Conservation (phyloP, 2,329 filamentous ascomycete genomes). For the Leptodontidium sp. region DNA sequence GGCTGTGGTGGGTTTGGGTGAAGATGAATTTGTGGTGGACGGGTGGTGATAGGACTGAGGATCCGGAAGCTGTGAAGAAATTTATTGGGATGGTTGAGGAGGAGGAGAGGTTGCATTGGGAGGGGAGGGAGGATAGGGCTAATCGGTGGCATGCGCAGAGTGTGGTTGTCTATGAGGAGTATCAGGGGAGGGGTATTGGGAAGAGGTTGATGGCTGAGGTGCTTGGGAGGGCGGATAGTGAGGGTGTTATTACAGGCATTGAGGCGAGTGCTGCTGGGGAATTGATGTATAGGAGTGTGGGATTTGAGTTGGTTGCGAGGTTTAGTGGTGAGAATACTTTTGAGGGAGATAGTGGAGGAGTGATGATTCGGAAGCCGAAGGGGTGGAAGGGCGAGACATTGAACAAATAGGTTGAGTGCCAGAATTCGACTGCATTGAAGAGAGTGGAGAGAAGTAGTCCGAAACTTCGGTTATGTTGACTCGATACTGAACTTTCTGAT, state of each 20-base stretch:
- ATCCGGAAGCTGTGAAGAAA: constrained; percentile 16
- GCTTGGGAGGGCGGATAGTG: constrained; percentile 36
- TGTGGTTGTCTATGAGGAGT: constrained; percentile 37
- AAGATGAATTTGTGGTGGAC: constrained; percentile 2
- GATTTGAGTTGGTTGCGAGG: constrained; percentile 36
- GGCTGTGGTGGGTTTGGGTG: constrained; percentile 24
- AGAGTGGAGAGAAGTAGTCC: background rate
- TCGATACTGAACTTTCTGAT: background rate
- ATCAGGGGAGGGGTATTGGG: constrained; percentile 40
- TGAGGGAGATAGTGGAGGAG: constrained; percentile 22
- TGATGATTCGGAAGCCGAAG: constrained; percentile 31
- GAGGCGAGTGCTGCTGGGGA: constrained; percentile 40
- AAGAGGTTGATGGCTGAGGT: constrained; percentile 42
- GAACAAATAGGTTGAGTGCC: background rate
- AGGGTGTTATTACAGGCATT: constrained; percentile 38
- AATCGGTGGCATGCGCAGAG: constrained; percentile 42
- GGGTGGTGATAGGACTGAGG: constrained; percentile 26
- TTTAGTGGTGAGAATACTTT: constrained; percentile 22
- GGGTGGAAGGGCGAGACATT: constrained; percentile 1
- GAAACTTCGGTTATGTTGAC: background rate
- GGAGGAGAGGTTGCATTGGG: constrained; percentile 35
- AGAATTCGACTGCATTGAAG: background rate
- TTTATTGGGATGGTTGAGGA: constrained; percentile 24
- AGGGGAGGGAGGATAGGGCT: constrained; percentile 29
- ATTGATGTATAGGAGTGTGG: constrained; percentile 39